These are phyloP conservation scores for Talaromyces verruculosus DNA, from an alignment of 2,329 filamentous ascomycete species.

Conservation along the genomic window DNA sequence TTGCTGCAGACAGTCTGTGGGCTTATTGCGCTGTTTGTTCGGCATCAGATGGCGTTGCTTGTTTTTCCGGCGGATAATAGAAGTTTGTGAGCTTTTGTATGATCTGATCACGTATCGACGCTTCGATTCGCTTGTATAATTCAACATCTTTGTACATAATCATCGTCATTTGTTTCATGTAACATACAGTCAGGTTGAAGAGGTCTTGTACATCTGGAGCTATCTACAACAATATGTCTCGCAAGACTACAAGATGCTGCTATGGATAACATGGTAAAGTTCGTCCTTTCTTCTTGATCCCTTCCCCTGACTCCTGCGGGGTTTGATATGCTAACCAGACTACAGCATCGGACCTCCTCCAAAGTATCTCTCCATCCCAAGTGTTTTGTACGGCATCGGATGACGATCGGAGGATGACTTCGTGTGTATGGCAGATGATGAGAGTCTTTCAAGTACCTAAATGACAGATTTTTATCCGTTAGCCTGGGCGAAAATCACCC, in stretches of 20 bases:
- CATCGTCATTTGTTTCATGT: not conserved
- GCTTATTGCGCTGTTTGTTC: constrained; percentile 76
- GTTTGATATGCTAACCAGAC: not conserved
- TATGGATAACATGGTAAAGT: not conserved
- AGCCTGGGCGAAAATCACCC: not conserved
- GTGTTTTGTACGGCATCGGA: not conserved
- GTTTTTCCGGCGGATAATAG: constrained; percentile 88
- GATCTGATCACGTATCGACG: not conserved
- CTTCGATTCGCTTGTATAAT: not conserved
- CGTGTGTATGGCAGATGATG: not conserved
- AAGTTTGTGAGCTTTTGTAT: constrained; percentile 24
- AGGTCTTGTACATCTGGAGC: not conserved
- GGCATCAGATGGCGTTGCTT: constrained; percentile 81
- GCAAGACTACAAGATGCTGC: not conserved
- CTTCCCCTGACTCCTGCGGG: not conserved
- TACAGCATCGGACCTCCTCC: not conserved
- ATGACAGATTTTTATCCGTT: not conserved
- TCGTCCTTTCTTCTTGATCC: not conserved
- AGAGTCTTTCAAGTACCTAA: not conserved
- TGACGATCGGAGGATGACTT: not conserved
- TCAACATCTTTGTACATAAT: not conserved
- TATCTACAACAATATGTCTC: not conserved
- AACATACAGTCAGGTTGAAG: not conserved
- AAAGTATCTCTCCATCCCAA: not conserved
- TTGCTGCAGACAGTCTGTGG: constrained; percentile 75